phyloP scores from a whole-genome alignment of 352 stramenopile genomes.

The Pythium rhizo-oryzae region DNA sequence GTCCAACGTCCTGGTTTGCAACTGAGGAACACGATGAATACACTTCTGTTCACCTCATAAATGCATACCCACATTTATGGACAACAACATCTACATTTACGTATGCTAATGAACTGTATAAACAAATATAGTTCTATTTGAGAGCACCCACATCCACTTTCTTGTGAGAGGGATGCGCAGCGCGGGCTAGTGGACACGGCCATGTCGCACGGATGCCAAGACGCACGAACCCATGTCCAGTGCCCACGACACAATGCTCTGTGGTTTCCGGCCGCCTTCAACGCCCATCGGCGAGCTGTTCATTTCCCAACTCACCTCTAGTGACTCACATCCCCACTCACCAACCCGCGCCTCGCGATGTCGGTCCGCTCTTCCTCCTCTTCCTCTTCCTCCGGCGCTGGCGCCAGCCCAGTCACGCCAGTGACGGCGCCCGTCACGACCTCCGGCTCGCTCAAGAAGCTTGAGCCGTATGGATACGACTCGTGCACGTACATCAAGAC shows the following conservation, averaged over 20 bases:
- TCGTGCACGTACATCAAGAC: slow-evolving; percentile 19
- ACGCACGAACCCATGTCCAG: slow-evolving; percentile 18
- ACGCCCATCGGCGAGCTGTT: neutral
- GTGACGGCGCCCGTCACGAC: neutral
- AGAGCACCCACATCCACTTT: slow-evolving; percentile 9
- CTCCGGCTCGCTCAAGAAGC: no score
- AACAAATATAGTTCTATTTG: neutral
- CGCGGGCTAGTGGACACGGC: neutral
- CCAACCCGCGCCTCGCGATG: neutral
- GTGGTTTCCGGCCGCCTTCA: neutral
- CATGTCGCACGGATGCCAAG: slow-evolving; percentile 2
- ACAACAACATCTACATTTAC: no score
- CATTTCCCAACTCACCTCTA: slow-evolving; percentile 1
- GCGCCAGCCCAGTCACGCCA: neutral
- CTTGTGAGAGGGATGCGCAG: neutral
- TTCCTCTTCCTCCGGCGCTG: neutral
- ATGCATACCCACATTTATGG: no score
- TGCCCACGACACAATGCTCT: neutral
- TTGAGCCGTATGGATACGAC: no score
- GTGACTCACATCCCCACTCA: neutral
- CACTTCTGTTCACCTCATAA: no score
- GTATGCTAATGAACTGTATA: no score
- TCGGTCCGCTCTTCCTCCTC: slow-evolving; percentile 11
- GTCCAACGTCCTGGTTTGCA: no score
- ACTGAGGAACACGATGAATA: no score